Evolutionary conservation across 2,329 filamentous ascomycete species (phyloP).

Genomic region (Dactylellina drechsleri): DNA sequence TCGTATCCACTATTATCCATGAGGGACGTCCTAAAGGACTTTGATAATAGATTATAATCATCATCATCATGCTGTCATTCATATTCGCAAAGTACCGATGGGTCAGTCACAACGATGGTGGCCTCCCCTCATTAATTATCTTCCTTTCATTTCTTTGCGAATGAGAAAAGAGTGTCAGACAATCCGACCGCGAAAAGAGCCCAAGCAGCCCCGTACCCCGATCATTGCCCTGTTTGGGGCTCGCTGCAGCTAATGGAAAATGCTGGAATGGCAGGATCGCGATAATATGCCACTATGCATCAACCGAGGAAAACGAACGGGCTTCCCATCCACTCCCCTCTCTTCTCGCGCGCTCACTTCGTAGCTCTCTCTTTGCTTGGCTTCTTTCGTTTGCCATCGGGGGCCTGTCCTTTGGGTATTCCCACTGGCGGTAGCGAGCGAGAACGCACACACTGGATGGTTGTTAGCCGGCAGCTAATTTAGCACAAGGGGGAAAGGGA

Average conservation of each 20-base stretch:
- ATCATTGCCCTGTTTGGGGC: slow-evolving; percentile 39
- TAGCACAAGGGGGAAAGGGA: slow-evolving; percentile 17
- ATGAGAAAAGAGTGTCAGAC: slow-evolving; percentile 5
- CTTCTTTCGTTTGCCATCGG: too few species aligned
- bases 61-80: slow-evolving; percentile 40
- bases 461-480: slow-evolving; percentile 49
- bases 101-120: neutral
- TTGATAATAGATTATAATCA: neutral
- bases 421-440: slow-evolving; percentile 41
- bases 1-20: slow-evolving; percentile 21
- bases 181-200: slow-evolving; percentile 7
- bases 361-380: slow-evolving; percentile 1
- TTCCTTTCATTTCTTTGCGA: too few species aligned
- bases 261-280: slow-evolving; percentile 27
- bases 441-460: neutral
- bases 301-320: slow-evolving; percentile 16
- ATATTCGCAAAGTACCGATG: slow-evolving; percentile 18
- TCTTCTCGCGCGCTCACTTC: slow-evolving; percentile 1
- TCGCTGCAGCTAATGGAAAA: neutral
- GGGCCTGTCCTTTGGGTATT: too few species aligned
- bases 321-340: slow-evolving; percentile 8
- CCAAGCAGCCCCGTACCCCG: neutral
- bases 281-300: slow-evolving; percentile 30
- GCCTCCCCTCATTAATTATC: too few species aligned
- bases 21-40: slow-evolving; percentile 10